These are phyloP conservation scores for Nitzschia sp. DNA, from an alignment of 108 stramenopile species.

Conservation along the genomic window DNA sequence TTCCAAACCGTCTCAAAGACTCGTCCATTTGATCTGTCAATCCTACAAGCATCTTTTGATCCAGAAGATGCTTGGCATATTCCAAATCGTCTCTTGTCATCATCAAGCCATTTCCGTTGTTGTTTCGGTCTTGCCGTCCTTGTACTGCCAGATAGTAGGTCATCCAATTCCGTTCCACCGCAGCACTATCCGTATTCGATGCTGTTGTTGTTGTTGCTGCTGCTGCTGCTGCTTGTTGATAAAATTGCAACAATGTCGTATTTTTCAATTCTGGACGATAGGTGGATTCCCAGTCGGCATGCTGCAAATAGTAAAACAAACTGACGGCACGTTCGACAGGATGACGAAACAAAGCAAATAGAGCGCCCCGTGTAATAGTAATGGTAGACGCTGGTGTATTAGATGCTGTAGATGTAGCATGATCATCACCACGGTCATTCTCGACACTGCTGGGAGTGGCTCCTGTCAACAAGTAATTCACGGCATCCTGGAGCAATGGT, in stretches of 20 bases:
- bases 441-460: background rate
- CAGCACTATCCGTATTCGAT: background rate
- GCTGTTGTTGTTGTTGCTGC: too few relatives aligned
- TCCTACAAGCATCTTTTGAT: slow-evolving; percentile 40
- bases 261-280: slow-evolving; percentile 47
- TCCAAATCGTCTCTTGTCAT: slow-evolving; percentile 38
- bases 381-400: too few relatives aligned
- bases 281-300: slow-evolving; percentile 51
- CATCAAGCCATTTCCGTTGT: slow-evolving; percentile 19
- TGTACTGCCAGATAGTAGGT: slow-evolving; percentile 32
- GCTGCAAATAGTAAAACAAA: slow-evolving; percentile 60
- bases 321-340: slow-evolving; percentile 50
- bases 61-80: slow-evolving; percentile 42
- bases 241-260: slow-evolving; percentile 41
- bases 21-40: slow-evolving; percentile 36
- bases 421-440: background rate
- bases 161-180: slow-evolving; percentile 47
- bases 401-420: too few relatives aligned
- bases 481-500: background rate
- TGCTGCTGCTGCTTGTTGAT: too few relatives aligned
- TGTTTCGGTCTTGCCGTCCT: background rate
- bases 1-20: slow-evolving; percentile 12
- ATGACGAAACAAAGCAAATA: slow-evolving; percentile 47
- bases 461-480: background rate
- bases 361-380: too few relatives aligned